Percentiles rank a stretch among this genome's conserved stretches.
Evolutionary conservation across 176 grass and related monocot species (phyloP).

Genomic region (Cocos nucifera): DNA sequence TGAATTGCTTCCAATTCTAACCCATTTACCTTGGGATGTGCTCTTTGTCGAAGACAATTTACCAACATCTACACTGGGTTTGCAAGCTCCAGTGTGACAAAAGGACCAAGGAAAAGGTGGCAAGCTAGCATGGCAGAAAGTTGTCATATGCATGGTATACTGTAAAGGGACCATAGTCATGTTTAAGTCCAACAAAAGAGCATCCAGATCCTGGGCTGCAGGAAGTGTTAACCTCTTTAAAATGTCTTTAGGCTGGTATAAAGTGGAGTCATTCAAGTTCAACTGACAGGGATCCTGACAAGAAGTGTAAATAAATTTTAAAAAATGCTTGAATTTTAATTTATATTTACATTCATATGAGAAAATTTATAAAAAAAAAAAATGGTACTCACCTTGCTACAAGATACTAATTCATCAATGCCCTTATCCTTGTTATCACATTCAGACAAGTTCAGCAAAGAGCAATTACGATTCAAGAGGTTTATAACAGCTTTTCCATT

Average conservation of each 20-base stretch:
- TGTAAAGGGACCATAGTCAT: conserved; percentile 33
- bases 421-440: conserved; percentile 45
- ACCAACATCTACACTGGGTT: conserved; percentile 44
- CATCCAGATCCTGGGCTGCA: conserved; percentile 43
- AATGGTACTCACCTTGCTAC: conserved; percentile 37
- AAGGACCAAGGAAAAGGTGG: conserved; percentile 85
- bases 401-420: conserved; percentile 30
- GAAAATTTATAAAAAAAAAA: not conserved
- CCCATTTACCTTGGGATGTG: conserved; percentile 55
- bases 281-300: conserved; percentile 49
- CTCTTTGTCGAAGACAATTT: conserved; percentile 55
- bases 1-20: conserved; percentile 50
- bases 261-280: conserved; percentile 24
- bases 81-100: conserved; percentile 44
- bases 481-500: conserved; percentile 39
- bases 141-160: conserved; percentile 27
- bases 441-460: conserved; percentile 29
- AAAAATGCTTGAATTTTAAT: not conserved
- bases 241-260: conserved; percentile 58
- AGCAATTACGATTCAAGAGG: conserved; percentile 34
- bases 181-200: conserved; percentile 39
- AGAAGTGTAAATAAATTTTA: conserved; percentile 9
- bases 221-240: conserved; percentile 52
- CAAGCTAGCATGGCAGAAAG: conserved; percentile 55
- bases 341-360: no score